Conservation (phyloP, 805 yeast genomes). For the Scheffersomyces coipomensis region DNA sequence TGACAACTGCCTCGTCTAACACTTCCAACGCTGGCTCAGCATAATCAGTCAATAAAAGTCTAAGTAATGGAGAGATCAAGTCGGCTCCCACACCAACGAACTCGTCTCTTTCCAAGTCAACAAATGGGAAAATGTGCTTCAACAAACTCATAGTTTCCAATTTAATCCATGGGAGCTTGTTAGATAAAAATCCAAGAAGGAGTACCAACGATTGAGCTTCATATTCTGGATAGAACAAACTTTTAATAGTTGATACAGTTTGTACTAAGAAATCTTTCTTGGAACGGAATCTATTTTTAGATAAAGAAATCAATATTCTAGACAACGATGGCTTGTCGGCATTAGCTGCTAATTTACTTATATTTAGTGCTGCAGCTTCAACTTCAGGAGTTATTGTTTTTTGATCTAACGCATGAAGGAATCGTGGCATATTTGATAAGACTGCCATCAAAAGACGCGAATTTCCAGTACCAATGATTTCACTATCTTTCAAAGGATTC, state of each 20-base stretch:
- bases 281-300: conserved; percentile 80
- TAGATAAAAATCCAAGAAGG: conserved; percentile 75
- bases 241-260: conserved; percentile 65
- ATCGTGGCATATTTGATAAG: conserved; percentile 79
- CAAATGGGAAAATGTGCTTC: conserved; percentile 69
- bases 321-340: conserved; percentile 59
- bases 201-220: conserved; percentile 75
- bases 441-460: conserved; percentile 69
- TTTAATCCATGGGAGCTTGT: conserved; percentile 76
- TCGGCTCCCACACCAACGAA: conserved; percentile 94
- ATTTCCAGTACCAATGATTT: conserved; percentile 71
- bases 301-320: conserved; percentile 71
- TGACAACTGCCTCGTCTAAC: conserved; percentile 75
- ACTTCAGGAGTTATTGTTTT: conserved; percentile 48
- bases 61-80: conserved; percentile 81
- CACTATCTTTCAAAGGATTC: conserved; percentile 64
- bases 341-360: conserved; percentile 60
- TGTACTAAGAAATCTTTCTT: conserved; percentile 87
- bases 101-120: conserved; percentile 74
- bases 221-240: conserved; percentile 68
- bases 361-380: conserved; percentile 38
- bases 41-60: conserved; percentile 76
- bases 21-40: conserved; percentile 90
- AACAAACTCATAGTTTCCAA: conserved; percentile 75
- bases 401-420: conserved; percentile 72